Base-by-base conservation (phyloP, 2,329 filamentous ascomycete species). In the Xylaria sp. region DNA sequence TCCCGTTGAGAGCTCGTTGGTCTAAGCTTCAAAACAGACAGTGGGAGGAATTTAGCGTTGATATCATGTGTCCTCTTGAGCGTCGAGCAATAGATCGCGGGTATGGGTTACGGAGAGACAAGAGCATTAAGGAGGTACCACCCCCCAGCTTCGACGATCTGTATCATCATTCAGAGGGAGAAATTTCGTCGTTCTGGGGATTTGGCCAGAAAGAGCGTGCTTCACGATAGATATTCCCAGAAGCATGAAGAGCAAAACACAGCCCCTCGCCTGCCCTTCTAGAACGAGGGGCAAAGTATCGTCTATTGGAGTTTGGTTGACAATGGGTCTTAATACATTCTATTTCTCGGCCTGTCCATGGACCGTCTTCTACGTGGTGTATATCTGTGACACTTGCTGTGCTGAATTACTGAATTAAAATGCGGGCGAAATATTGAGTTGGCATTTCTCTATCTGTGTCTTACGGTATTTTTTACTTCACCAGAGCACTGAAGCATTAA, bases 271-370 rank as follows among this genome's bases (percentile, higher is more conserved):
- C 59, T 64, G 21, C 59, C 55, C 10, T 62, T 64, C 51, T 44
- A 69, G 65, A 70, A 75, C 66, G 61, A 65, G 80, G 79, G 79
- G 78, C 81, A 80, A 66, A 66, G 59, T 58, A 64, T 82, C 80
- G 79, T 75, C 77, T 82, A 82, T 82, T 77, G 83, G 83, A 84
- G 83, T 84, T 84, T 79, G 79, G 81, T 73, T 83, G 80, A 75
- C 78, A 79, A 77, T 75, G 75, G 75, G 81, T 78, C 79, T 77
- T 83, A 83, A 83, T 84, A 82, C 78, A 79, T 23, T 76, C 78
- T 79, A 63, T 74, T 71, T 62, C 60, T 66, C 67, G 69, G 53
- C 40, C 40, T 44, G 40, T 63, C 54, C 13, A 23, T 57, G 58
- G 25, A 51, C 23, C 0, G 47, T 54, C 8, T 32, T 54, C 18